phyloP scores from a whole-genome alignment of 768 basidiomycete genomes.

The Paxillus rubicundulus region DNA sequence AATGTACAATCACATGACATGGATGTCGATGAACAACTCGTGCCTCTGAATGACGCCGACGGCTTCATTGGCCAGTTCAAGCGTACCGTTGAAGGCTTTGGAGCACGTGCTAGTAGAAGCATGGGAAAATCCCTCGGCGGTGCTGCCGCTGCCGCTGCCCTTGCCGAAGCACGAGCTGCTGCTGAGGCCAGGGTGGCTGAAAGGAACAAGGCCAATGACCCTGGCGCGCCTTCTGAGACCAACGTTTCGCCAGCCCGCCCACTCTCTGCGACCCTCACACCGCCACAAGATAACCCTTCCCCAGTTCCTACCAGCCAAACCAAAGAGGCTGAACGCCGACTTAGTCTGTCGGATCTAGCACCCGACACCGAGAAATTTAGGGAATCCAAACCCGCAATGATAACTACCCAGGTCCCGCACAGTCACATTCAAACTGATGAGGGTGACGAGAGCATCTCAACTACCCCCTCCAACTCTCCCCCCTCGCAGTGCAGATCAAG shows the following conservation, averaged over 20 bases:
- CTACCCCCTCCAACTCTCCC: constrained; percentile 60
- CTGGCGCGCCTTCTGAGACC: constrained; percentile 27
- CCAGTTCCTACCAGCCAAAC: background rate
- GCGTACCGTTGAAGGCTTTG: constrained; percentile 67
- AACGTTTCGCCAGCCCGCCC: constrained; percentile 8
- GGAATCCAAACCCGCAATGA: constrained; percentile 18
- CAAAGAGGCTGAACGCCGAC: constrained; percentile 31
- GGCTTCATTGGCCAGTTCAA: constrained; percentile 67
- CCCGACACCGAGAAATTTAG: constrained; percentile 31
- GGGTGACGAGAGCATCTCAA: constrained; percentile 42
- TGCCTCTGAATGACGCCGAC: constrained; percentile 23
- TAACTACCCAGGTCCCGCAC: constrained; percentile 15
- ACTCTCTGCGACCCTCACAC: background rate
- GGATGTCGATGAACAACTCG: constrained; percentile 17
- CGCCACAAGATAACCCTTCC: background rate
- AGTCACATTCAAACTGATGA: background rate
- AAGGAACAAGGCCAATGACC: constrained; percentile 44
- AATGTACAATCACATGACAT: constrained; percentile 24
- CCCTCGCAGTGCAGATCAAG: constrained; percentile 27
- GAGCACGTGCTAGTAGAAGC: constrained; percentile 55
- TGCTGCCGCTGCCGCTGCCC: constrained; percentile 46
- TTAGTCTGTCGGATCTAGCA: constrained; percentile 64
- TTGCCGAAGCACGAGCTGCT: constrained; percentile 63
- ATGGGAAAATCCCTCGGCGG: constrained; percentile 63
- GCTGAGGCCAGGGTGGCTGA: constrained; percentile 72